Evolutionary conservation across 2,329 filamentous ascomycete species (phyloP).

Genomic region (Fusarium concolor): DNA sequence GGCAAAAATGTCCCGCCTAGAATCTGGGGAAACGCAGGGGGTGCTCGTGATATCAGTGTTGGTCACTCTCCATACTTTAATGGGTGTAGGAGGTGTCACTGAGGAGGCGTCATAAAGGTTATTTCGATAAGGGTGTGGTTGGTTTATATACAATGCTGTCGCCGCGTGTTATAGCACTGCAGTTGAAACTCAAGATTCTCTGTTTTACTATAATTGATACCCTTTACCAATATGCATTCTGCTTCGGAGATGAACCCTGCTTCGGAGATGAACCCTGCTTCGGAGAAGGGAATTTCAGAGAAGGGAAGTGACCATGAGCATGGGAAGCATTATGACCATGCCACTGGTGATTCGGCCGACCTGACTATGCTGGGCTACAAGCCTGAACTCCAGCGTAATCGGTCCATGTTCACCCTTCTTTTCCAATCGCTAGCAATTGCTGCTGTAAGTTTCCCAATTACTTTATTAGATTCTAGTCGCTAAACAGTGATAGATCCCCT

Average conservation of each 20-base stretch:
- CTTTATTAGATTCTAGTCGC: neutral
- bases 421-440: conserved; percentile 48
- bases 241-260: conserved; percentile 11
- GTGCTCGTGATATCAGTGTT: conserved; percentile 19
- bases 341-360: conserved; percentile 40
- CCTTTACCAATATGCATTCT: conserved; percentile 7
- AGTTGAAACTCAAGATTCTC: neutral
- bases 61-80: too few species aligned
- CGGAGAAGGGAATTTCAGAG: conserved; percentile 25
- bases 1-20: conserved; percentile 33
- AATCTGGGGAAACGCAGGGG: conserved; percentile 29
- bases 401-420: conserved; percentile 46
- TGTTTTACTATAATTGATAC: neutral
- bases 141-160: conserved; percentile 26
- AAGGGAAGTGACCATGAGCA: conserved; percentile 28
- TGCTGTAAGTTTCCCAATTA: conserved; percentile 26
- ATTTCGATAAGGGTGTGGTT: neutral
- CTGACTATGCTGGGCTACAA: conserved; percentile 62
- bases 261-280: conserved; percentile 17
- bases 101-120: conserved; percentile 21
- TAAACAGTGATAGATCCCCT: conserved; percentile 36
- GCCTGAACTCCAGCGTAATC: conserved; percentile 43
- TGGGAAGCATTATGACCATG: conserved; percentile 14
- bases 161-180: neutral
- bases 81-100: too few species aligned